These are phyloP conservation scores for Epichloe coenophiala DNA, from an alignment of 2,329 filamentous ascomycete species.

Conservation along the genomic window DNA sequence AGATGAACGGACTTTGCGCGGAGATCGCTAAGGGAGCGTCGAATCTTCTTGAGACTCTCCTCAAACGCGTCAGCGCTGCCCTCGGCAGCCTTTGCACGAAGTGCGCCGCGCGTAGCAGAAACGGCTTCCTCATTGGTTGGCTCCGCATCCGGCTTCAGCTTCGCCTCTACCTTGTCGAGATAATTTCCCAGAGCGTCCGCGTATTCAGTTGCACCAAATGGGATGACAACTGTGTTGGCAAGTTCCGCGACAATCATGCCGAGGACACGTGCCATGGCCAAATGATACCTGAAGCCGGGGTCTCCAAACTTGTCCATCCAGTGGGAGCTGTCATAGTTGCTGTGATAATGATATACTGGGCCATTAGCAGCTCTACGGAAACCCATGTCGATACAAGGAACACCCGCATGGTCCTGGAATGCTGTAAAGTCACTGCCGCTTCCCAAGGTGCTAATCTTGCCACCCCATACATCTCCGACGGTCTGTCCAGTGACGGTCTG, in stretches of 20 bases:
- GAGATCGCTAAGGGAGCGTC: slow-evolving; percentile 23
- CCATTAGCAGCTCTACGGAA: slow-evolving; percentile 33
- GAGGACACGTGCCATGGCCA: slow-evolving; percentile 51
- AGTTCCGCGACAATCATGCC: slow-evolving; percentile 48
- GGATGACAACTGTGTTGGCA: slow-evolving; percentile 46
- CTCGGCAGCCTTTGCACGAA: slow-evolving; percentile 10
- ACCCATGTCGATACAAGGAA: slow-evolving; percentile 51
- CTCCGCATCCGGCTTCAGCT: slow-evolving; percentile 24
- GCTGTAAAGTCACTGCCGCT: slow-evolving; percentile 64
- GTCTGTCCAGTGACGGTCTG: slow-evolving; percentile 62
- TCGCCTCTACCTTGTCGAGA: slow-evolving; percentile 35
- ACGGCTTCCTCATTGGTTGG: slow-evolving; percentile 15
- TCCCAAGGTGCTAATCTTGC: slow-evolving; percentile 50
- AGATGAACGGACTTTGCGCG: slow-evolving; percentile 28
- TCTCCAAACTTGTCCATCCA: slow-evolving; percentile 84
- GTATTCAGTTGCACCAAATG: slow-evolving; percentile 53
- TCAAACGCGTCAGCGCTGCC: slow-evolving; percentile 27
- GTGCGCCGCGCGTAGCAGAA: slow-evolving; percentile 16
- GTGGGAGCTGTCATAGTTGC: slow-evolving; percentile 79
- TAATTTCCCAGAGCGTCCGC: slow-evolving; percentile 40
- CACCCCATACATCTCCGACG: slow-evolving; percentile 54
- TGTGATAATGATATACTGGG: slow-evolving; percentile 70
- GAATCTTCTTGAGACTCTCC: slow-evolving; percentile 24
- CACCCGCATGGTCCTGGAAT: slow-evolving; percentile 58
- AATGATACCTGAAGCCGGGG: slow-evolving; percentile 50